Evolutionary conservation across 2,329 filamentous ascomycete genomes (phyloP), one percentile per base, ranked within the genome.

Genomic region (Chaetomiaceae sp.): DNA sequence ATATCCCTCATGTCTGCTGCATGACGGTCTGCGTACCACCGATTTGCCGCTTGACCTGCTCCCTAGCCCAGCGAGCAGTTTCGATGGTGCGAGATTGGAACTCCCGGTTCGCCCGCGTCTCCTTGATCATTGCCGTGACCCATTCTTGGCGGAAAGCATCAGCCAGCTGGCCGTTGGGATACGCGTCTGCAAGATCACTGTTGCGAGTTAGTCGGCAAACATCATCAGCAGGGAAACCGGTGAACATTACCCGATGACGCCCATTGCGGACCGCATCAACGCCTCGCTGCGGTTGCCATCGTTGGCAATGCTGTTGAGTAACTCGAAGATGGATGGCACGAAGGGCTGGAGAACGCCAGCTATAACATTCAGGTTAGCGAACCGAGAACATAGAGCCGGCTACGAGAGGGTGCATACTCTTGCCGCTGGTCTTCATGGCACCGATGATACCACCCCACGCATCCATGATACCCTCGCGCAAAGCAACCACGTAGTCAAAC

Each of bases 391-490:
- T 16, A 23, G 34, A 10, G 10, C 27, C 20, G 16, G 8, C 16
- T 4, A 6, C 20, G 4, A 38, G 33, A 16, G 8, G 6, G 43
- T 5, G 74, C 83, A 70, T 71, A 87, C 86, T 84, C 77, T 92
- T 92, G 65, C 76, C 76, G 65, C 86, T 89, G 47, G 79, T 74
- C 77, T 94, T 95, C 86, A 97, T 90, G 48, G 94, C 90, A 69
- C 92, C 85, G 67, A 99, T 90, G 61, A 96, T 94, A 61, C 94
- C 94, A 65, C 91, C 90, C 91, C 95, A 99, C 30, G 94, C 94
- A 77, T 99, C 94, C 86, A 97, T 96, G 62, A 99, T 97, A 62
- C 92, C 94, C 69, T 99, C 95, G 49, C 94, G 86, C 44, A 99
- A 80, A 18, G 91, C 96, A 59, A 95, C 83, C 62, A 99, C 86